These are phyloP conservation scores for Plasmodium berghei DNA, from an alignment of 169 alveolate genomes.

Conservation along the genomic window DNA sequence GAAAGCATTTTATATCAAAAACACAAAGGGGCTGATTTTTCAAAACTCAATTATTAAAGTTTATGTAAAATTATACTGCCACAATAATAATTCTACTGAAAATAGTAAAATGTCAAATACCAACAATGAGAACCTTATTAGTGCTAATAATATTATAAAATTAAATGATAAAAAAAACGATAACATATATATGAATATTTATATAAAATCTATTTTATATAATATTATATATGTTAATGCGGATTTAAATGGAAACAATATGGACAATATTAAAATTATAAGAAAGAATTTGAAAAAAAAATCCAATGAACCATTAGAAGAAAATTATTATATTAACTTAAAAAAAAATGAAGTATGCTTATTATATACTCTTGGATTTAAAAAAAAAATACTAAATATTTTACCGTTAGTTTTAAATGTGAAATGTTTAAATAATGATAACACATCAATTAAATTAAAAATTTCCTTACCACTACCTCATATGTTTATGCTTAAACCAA, in stretches of 20 bases:
- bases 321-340: constrained; percentile 68
- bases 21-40: constrained; percentile 50
- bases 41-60: constrained; percentile 51
- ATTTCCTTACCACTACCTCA: constrained; percentile 53
- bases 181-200: constrained; percentile 53
- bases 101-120: neutral
- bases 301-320: constrained; percentile 30
- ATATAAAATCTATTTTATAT: constrained; percentile 52
- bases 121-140: constrained; percentile 1
- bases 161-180: neutral
- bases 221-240: constrained; percentile 51
- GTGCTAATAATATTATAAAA: neutral
- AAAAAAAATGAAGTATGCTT: constrained; percentile 68
- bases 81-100: constrained; percentile 9
- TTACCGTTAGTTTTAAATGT: constrained; percentile 43
- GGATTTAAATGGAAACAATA: constrained; percentile 40
- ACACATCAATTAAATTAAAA: constrained; percentile 45
- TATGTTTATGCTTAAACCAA: constrained; percentile 42
- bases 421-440: constrained; percentile 67
- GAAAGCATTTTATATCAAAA: constrained; percentile 40
- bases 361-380: constrained; percentile 49
- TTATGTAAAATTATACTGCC: constrained; percentile 31
- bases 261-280: constrained; percentile 51
- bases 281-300: constrained; percentile 60
- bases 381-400: constrained; percentile 9